These are phyloP conservation scores for Phialophora expanda DNA, from an alignment of 2,329 filamentous ascomycete genomes.

Conservation along the genomic window DNA sequence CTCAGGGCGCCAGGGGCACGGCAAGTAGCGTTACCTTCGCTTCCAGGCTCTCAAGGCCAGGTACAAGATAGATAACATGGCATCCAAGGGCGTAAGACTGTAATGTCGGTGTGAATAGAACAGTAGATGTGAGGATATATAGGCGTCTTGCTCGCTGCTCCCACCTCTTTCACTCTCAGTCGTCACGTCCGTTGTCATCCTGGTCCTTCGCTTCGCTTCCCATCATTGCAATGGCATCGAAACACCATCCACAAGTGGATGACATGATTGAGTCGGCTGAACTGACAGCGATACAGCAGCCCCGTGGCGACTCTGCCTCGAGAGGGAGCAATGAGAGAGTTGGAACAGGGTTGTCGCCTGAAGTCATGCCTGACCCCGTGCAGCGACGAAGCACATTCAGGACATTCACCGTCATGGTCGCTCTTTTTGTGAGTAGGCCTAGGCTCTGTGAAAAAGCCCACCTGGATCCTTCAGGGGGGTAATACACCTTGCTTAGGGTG, in stretches of 20 bases:
- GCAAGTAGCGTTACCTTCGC: background rate
- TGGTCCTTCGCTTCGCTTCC: background rate
- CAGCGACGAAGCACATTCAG: slow-evolving; percentile 38
- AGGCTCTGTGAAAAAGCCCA: background rate
- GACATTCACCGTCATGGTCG: slow-evolving; percentile 41
- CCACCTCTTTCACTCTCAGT: background rate
- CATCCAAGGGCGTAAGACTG: background rate
- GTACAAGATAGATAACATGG: background rate
- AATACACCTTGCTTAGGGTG: background rate
- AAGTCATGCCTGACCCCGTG: background rate
- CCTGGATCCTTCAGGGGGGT: background rate
- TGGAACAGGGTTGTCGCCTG: background rate
- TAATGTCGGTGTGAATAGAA: background rate
- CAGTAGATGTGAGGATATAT: background rate
- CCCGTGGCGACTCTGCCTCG: background rate
- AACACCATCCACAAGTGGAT: background rate
- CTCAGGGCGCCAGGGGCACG: no score
- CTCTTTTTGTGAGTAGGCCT: slow-evolving; percentile 40
- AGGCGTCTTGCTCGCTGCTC: background rate
- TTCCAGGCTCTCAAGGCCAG: background rate
- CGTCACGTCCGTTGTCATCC: background rate
- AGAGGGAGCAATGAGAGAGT: background rate
- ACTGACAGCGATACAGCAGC: background rate
- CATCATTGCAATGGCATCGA: background rate
- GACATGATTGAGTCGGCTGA: slow-evolving; percentile 6